phyloP scores from a whole-genome alignment of 208 protist species.

The Tritrichomonas musculus region DNA sequence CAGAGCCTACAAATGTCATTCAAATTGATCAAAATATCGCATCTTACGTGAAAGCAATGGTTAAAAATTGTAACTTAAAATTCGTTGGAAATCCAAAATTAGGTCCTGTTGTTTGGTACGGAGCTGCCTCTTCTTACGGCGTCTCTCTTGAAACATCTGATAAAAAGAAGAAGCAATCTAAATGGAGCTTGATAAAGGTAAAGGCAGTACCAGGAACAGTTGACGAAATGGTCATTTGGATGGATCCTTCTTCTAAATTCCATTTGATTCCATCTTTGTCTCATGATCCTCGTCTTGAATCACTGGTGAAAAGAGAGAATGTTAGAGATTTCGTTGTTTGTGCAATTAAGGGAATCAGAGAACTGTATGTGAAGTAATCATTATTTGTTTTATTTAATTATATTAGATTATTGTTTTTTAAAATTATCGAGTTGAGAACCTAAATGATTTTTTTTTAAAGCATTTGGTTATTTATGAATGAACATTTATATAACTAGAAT shows the following conservation, averaged over 20 bases:
- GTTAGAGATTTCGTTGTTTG: not conserved
- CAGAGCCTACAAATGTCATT: not conserved
- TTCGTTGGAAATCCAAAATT: not conserved
- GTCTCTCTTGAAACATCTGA: not conserved
- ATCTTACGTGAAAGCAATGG: not conserved
- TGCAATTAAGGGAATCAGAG: not conserved
- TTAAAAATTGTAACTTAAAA: not conserved
- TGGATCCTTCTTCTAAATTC: not conserved
- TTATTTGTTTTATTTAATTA: too few species aligned
- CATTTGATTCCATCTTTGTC: not conserved
- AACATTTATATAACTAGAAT: too few species aligned
- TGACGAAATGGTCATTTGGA: not conserved
- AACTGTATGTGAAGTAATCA: too few species aligned
- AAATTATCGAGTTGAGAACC: too few species aligned
- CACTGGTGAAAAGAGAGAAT: not conserved
- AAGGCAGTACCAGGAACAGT: not conserved
- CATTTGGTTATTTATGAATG: too few species aligned
- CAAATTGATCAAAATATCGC: not conserved
- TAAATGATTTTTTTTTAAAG: too few species aligned
- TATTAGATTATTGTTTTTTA: too few species aligned
- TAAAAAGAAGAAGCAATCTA: not conserved
- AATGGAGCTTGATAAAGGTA: not conserved
- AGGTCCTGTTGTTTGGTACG: not conserved
- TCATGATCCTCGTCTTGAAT: not conserved
- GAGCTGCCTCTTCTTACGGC: not conserved